Percentiles rank a stretch among this genome's conserved stretches.
These are phyloP conservation scores for Trichoderma parareesei DNA, from an alignment of 495 filamentous ascomycete species.

Conservation along the genomic window DNA sequence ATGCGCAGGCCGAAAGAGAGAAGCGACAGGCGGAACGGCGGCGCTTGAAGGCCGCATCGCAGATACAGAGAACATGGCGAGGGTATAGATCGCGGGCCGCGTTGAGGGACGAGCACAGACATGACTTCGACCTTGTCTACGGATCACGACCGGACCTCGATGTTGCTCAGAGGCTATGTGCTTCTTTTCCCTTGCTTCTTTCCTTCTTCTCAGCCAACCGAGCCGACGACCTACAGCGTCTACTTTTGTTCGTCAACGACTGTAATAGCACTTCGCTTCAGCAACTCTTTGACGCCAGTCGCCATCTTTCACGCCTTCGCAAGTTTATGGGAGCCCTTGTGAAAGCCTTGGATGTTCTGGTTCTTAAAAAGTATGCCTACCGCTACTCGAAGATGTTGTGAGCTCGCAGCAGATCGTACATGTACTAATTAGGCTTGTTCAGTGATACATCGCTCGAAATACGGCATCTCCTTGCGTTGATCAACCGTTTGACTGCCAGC, in stretches of 20 bases:
- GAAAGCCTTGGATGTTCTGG: constrained; percentile 25
- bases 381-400: not conserved
- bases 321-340: constrained; percentile 29
- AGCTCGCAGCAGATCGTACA: not conserved
- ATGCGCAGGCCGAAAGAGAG: constrained; percentile 76
- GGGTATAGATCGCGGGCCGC: constrained; percentile 57
- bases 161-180: constrained; percentile 20
- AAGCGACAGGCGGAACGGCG: constrained; percentile 76
- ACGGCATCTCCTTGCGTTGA: not conserved
- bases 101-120: constrained; percentile 50
- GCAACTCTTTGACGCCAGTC: constrained; percentile 17
- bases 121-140: constrained; percentile 58
- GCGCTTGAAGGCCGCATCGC: constrained; percentile 61
- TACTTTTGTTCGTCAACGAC: constrained; percentile 30
- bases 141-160: constrained; percentile 4
- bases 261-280: constrained; percentile 24
- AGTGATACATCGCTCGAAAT: constrained; percentile 14
- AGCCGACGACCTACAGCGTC: constrained; percentile 27
- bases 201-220: constrained; percentile 22
- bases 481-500: not conserved
- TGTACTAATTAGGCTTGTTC: not conserved
- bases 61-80: constrained; percentile 78
- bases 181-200: constrained; percentile 29
- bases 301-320: constrained; percentile 20
- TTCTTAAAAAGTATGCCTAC: constrained; percentile 18